phyloP scores from a whole-genome alignment of 2,329 filamentous ascomycete species.

The Camillea tinctor region DNA sequence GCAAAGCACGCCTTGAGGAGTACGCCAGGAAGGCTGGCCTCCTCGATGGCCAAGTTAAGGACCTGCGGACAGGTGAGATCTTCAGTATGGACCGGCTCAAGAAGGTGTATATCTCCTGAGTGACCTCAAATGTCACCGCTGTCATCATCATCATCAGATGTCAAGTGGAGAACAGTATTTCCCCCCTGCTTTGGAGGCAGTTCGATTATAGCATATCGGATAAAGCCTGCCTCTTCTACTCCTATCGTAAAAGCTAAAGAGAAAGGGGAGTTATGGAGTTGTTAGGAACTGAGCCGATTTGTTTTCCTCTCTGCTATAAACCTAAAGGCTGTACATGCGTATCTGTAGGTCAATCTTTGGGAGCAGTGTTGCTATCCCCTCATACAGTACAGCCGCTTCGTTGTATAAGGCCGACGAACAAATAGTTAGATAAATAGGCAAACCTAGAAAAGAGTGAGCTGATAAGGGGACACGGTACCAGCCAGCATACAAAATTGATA shows the following conservation, averaged over 20 bases:
- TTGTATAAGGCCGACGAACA: neutral
- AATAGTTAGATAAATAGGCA: too few relatives aligned
- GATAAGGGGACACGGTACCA: too few relatives aligned
- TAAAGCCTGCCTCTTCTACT: neutral
- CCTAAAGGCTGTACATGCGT: neutral
- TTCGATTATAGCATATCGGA: neutral
- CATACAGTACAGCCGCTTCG: neutral
- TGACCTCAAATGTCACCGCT: neutral
- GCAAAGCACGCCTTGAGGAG: slow-evolving; percentile 68
- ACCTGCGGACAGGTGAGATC: slow-evolving; percentile 72
- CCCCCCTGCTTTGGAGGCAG: neutral
- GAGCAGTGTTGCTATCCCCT: neutral
- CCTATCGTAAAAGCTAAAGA: neutral
- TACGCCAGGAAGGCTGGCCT: slow-evolving; percentile 80
- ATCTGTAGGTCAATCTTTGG: neutral
- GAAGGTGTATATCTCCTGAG: slow-evolving; percentile 86
- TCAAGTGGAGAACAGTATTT: neutral
- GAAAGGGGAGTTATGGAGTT: neutral
- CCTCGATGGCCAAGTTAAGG: slow-evolving; percentile 64
- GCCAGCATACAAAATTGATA: too few relatives aligned
- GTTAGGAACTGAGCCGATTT: neutral
- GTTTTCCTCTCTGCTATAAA: neutral
- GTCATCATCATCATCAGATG: neutral
- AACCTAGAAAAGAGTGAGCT: too few relatives aligned
- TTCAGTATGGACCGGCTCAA: slow-evolving; percentile 63